Base-by-base conservation (phyloP, 352 stramenopile species). In the Thraustochytrium striatum region DNA sequence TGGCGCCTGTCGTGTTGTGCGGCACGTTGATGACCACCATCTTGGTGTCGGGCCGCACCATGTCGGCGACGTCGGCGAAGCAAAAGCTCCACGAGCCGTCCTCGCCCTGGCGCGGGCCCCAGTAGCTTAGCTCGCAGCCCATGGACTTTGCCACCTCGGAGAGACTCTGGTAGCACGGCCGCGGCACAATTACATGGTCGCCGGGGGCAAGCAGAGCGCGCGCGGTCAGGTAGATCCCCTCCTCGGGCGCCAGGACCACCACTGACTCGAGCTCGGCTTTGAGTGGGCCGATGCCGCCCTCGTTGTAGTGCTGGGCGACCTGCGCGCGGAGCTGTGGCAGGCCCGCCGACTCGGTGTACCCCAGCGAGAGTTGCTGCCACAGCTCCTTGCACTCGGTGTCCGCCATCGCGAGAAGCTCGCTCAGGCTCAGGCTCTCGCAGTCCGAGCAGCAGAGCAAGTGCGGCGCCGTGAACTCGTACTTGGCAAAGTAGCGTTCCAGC, bases 1-100 rank as follows among this genome's bases (percentile, higher is more conserved):
- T 61, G 50, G 85, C 84, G 0, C 88, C 88, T 1, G 88, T 92
- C 19, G 88, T 88, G 57, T 92, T 92, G 82, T 92, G 88, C 5
- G 88, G 88, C 57, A 92, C 92, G 84, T 92, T 91, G 57, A 91
- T 78, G 1, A 91, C 79, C 3, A 92, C 61, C 30, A 91, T 65
- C 82, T 91, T 92, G 2, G 86, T 89, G 58, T 85, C 85, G 21
- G 72, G 68, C 9, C 69, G 73, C 19, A 91, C 72, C 1, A 90
- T 72, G 11, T 30, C 16, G 28, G 84, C 70, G 28, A 92, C 81
- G 11, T 86, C 81, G 32, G 81, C 55, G 39, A 90, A 70, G 65
- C 86, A 69, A 52, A 91, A 89, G 11, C 61, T 53, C 19, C 83
- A 84, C 19, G 50, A 43, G 1, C 61, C 69, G 2, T 35, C 38